phyloP scores from a whole-genome alignment of 2,329 filamentous ascomycete species.

The Claviceps fusiformis region DNA sequence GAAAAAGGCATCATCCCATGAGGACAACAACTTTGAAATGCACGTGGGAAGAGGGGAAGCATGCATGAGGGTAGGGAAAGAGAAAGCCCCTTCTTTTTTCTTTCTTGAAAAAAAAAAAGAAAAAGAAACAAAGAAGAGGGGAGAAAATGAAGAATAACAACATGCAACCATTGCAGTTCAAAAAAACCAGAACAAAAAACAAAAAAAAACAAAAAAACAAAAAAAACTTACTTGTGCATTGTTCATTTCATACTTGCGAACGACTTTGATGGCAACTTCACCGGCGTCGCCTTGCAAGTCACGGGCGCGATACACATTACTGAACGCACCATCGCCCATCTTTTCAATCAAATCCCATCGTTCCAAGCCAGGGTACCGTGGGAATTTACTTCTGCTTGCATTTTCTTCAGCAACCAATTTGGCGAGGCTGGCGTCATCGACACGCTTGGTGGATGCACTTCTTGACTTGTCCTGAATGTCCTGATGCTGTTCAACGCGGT shows the following conservation, averaged over 20 bases:
- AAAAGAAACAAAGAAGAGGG: too few relatives aligned
- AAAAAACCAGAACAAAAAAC: too few relatives aligned
- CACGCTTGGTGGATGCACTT: conserved; percentile 17
- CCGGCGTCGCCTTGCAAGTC: conserved; percentile 58
- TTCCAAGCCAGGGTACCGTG: conserved; percentile 36
- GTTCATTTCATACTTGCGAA: conserved; percentile 98
- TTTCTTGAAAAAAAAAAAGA: too few relatives aligned
- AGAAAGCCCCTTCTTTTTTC: too few relatives aligned
- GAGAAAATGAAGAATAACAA: conserved; percentile 16
- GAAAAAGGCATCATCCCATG: conserved; percentile 10
- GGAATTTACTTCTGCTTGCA: conserved; percentile 71
- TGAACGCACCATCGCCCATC: conserved; percentile 98
- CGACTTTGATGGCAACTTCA: conserved; percentile 95
- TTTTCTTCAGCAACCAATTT: conserved; percentile 87
- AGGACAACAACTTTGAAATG: conserved; percentile 8
- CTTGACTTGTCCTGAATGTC: conserved; percentile 22
- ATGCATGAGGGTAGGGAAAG: not conserved
- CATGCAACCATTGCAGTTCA: conserved; percentile 40
- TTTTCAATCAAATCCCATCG: conserved; percentile 81
- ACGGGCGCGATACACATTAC: conserved; percentile 86
- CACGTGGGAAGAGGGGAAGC: not conserved
- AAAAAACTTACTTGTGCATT: conserved; percentile 76
- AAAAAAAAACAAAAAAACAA: conserved; percentile 10
- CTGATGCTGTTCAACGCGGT: conserved; percentile 49
- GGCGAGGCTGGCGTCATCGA: conserved; percentile 59